These are phyloP conservation scores for Vitis hybrid DNA, from an alignment of 177 flowering plant species.

Conservation along the genomic window DNA sequence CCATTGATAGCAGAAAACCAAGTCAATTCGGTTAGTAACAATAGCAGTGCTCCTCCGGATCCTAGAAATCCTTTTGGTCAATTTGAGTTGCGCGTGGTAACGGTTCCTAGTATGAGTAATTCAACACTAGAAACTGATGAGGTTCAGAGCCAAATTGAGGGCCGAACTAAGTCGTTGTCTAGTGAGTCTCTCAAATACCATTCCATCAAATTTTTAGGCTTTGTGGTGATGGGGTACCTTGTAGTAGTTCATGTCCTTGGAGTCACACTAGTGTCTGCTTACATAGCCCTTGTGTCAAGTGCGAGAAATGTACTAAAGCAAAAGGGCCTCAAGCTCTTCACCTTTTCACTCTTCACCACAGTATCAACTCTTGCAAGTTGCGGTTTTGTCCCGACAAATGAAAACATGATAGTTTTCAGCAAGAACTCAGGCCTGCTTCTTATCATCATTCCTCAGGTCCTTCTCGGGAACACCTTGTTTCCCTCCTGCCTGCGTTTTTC, in stretches of 20 bases:
- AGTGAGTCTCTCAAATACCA: conserved; percentile 1
- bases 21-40: background rate
- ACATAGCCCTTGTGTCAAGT: conserved; percentile 18
- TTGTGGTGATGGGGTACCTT: conserved; percentile 26
- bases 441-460: conserved; percentile 37
- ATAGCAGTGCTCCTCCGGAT: background rate
- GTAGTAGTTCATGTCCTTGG: conserved; percentile 20
- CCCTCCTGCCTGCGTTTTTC: conserved; percentile 26
- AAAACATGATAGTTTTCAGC: conserved; percentile 42
- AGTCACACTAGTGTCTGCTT: conserved; percentile 11
- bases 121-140: too few species aligned
- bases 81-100: background rate
- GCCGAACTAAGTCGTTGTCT: background rate
- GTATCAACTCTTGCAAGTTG: conserved; percentile 39
- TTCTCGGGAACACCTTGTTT: conserved; percentile 40
- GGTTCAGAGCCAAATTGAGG: background rate
- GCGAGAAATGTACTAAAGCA: conserved; percentile 30
- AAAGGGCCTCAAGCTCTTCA: conserved; percentile 21
- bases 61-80: too few species aligned
- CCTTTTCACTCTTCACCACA: conserved; percentile 34
- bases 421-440: conserved; percentile 34
- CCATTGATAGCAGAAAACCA: background rate
- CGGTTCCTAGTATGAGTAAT: too few species aligned
- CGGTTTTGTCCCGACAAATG: conserved; percentile 44
- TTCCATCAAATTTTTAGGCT: conserved; percentile 16